A percentile compares a stretch with the other conserved stretches of the same genome.
phyloP scores from a whole-genome alignment of 2,329 filamentous ascomycete genomes.

The Penicillium sp. region DNA sequence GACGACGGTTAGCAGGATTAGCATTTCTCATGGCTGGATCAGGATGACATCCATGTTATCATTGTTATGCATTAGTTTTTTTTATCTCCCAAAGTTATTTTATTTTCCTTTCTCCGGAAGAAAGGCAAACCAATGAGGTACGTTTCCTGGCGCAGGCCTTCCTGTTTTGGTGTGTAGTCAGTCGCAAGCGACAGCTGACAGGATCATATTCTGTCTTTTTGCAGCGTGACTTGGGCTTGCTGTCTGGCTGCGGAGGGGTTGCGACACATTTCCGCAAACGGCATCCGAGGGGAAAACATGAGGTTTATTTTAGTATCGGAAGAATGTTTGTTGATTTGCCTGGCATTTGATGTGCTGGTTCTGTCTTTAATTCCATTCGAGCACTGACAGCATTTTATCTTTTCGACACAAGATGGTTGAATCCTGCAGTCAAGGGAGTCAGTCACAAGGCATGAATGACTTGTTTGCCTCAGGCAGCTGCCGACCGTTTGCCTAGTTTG shows the following conservation, averaged over 20 bases:
- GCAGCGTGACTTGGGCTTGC: not conserved
- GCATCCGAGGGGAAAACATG: not conserved
- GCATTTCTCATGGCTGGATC: constrained; percentile 1
- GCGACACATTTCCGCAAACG: constrained; percentile 12
- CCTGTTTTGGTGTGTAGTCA: constrained; percentile 1
- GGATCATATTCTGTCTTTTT: not conserved
- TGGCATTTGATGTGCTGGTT: no score
- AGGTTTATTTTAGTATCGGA: no score
- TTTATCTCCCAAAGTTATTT: not conserved
- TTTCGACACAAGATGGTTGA: no score
- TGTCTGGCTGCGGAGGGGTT: not conserved
- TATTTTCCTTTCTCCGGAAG: not conserved
- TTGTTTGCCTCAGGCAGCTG: no score
- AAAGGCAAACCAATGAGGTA: not conserved
- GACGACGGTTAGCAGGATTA: constrained; percentile 21
- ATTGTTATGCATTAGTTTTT: constrained; percentile 20
- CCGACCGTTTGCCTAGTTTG: no score
- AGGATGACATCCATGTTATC: constrained; percentile 24
- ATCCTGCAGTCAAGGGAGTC: no score
- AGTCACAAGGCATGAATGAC: no score
- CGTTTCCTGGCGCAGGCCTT: not conserved
- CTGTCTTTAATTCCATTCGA: no score
- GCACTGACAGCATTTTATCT: no score
- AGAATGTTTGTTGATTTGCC: no score
- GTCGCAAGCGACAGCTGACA: constrained; percentile 12